Percentiles rank a stretch among this genome's conserved stretches.
Evolutionary conservation across 1,139 yeast species (phyloP).

Genomic region (Nakaseomyces glabratus): DNA sequence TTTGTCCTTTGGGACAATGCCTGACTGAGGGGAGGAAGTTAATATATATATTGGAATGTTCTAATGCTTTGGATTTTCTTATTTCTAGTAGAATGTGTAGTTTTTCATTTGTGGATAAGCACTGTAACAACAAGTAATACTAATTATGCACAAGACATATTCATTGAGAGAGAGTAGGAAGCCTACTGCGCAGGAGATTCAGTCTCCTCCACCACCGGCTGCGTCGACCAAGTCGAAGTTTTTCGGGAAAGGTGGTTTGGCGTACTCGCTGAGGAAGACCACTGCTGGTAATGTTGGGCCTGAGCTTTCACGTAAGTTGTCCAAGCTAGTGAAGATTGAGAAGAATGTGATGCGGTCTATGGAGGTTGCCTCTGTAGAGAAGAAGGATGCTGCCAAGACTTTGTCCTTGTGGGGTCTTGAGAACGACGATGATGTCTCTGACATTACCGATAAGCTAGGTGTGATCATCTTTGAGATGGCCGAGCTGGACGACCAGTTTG

Average conservation of each 20-base stretch:
- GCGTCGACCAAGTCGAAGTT: slow-evolving; percentile 80
- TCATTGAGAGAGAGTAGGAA: slow-evolving; percentile 92
- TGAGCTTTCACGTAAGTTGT: slow-evolving; percentile 82
- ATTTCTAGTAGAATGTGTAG: too few relatives aligned
- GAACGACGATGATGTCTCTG: slow-evolving; percentile 93
- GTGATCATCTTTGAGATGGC: slow-evolving; percentile 93
- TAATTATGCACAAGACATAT: slow-evolving; percentile 89
- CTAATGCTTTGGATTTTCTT: too few relatives aligned
- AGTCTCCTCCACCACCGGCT: slow-evolving; percentile 91
- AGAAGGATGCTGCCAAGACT: slow-evolving; percentile 95
- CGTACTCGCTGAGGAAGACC: slow-evolving; percentile 71
- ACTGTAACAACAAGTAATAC: background rate
- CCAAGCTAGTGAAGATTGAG: slow-evolving; percentile 89
- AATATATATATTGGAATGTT: too few relatives aligned
- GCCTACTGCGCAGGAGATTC: slow-evolving; percentile 93
- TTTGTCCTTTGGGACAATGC: too few relatives aligned
- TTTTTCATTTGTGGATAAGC: too few relatives aligned
- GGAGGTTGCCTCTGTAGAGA: slow-evolving; percentile 88
- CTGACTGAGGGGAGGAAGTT: too few relatives aligned
- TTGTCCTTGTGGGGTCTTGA: slow-evolving; percentile 97
- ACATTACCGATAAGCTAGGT: slow-evolving; percentile 94
- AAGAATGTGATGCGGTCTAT: slow-evolving; percentile 91
- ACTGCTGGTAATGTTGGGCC: slow-evolving; percentile 95
- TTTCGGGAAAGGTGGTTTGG: slow-evolving; percentile 84
- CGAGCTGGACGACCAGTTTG: slow-evolving; percentile 95